Evolutionary conservation across 129 eudicot genomes (phyloP), one percentile per base, ranked within the genome.

Genomic region (Gnaphalium uliginosum): DNA sequence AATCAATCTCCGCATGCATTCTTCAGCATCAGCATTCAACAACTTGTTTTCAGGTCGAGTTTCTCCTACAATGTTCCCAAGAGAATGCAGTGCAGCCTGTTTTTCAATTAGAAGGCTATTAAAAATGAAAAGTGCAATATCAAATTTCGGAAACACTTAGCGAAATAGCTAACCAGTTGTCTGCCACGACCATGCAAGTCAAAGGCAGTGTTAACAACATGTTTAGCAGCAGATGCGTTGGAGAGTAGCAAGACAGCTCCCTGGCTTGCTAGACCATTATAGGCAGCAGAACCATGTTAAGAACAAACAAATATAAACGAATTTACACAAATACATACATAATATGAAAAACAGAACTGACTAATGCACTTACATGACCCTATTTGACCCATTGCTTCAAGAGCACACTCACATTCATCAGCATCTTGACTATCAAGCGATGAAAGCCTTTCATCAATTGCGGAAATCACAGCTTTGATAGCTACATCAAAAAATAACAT

Each of bases 41-140:
- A 90, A 22, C 50, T 73, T 66, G 69, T 77, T 86, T 75, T 71
- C 97, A 1, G 79, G 51, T 10, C 98, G 89, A 82, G 88, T 70
- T 82, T 85, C 98, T 78, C 98, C 97, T 32, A 74, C 79, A 41
- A 94, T 87, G 76, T 85, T 90, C 69, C 84, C 98, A 57, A 94
- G 93, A 76, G 98, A 85, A 84, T 94, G 96, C 85, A 94, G 77
- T 26, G 91, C 97, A 65, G 98, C 98, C 98, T 94, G 89, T 75
- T 48, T 68, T 67, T 24, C 80, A 61, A 58, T 43, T 48, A n/a
- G 30, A 25, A 7, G 66, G 25, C 75, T 50, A 67, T 43, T n/a
- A 25, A 73, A 78, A 76, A 24, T 2, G 30, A 69, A 32, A 66
- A 54, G 63, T 21, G 32, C 25, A 78, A 23, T 6, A 15, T 41